A percentile compares a stretch with the other conserved stretches of the same genome.
Conservation (phyloP, 345 rosid species). For the Heritiera fomes region DNA sequence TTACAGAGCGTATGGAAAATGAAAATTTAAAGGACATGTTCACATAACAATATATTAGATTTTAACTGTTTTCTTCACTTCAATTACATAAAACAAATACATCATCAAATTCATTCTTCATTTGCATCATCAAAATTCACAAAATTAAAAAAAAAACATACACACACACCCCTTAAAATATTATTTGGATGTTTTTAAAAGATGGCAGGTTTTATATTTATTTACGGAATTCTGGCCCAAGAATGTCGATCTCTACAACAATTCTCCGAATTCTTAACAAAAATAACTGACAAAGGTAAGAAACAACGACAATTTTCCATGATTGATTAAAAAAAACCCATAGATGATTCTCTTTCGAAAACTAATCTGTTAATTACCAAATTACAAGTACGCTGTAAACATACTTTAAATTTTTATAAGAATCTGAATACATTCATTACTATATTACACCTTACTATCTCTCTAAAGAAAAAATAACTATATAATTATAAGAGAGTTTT, state of each 20-base stretch:
- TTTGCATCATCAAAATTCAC: no score
- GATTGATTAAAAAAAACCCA: no score
- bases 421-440: not conserved
- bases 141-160: no score
- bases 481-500: not conserved
- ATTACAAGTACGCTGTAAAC: not conserved
- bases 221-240: not conserved
- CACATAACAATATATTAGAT: not conserved
- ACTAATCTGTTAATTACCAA: not conserved
- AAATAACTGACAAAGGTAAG: no score
- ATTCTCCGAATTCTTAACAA: not conserved
- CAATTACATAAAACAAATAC: not conserved
- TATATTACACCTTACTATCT: not conserved
- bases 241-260: not conserved
- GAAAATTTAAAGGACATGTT: no score
- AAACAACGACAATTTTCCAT: not conserved
- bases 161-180: no score
- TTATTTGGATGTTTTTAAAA: no score
- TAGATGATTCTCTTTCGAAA: no score
- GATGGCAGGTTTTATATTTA: no score
- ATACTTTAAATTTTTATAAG: not conserved
- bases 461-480: not conserved
- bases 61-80: not conserved
- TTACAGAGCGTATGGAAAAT: no score
- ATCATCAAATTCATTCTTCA: no score